Percentiles rank a stretch among this genome's conserved stretches.
These are phyloP conservation scores for Suhomyces pyralidae DNA, from an alignment of 805 yeast species.

Conservation along the genomic window DNA sequence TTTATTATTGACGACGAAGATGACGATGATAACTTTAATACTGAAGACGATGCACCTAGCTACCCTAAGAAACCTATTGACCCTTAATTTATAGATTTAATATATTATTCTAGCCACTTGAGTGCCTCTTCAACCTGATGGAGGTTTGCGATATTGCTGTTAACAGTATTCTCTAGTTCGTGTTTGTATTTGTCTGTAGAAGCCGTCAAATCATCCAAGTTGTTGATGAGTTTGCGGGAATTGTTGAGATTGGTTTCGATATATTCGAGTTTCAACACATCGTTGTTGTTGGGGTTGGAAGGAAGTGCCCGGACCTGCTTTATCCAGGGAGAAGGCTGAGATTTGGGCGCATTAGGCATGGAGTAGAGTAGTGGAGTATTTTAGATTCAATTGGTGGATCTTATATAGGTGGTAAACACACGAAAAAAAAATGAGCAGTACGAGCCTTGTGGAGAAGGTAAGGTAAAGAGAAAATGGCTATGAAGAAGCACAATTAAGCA, in stretches of 20 bases:
- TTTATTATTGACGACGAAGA: constrained; percentile 29
- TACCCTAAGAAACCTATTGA: neutral
- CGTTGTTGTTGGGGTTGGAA: constrained; percentile 29
- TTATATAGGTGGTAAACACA: neutral
- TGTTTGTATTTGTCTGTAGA: constrained; percentile 5
- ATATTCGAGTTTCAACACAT: constrained; percentile 33
- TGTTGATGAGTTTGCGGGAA: constrained; percentile 30
- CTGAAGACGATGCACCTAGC: neutral
- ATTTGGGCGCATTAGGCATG: neutral
- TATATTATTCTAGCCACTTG: constrained; percentile 18
- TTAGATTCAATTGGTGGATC: neutral
- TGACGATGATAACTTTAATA: constrained; percentile 3
- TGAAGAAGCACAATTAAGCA: no score
- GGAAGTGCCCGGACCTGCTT: constrained; percentile 32
- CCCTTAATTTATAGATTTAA: neutral
- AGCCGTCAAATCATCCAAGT: constrained; percentile 13
- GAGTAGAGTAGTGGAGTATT: neutral
- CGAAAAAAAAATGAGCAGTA: neutral
- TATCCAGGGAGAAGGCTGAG: constrained; percentile 17
- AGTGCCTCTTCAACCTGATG: constrained; percentile 19
- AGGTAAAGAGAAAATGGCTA: no score
- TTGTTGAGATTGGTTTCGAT: constrained; percentile 38
- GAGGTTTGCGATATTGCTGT: constrained; percentile 17
- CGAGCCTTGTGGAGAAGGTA: no score
- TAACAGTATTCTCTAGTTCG: constrained; percentile 10